These are phyloP conservation scores for Microbotryum intermedium DNA, from an alignment of 1,284 basidiomycete species.

Conservation along the genomic window DNA sequence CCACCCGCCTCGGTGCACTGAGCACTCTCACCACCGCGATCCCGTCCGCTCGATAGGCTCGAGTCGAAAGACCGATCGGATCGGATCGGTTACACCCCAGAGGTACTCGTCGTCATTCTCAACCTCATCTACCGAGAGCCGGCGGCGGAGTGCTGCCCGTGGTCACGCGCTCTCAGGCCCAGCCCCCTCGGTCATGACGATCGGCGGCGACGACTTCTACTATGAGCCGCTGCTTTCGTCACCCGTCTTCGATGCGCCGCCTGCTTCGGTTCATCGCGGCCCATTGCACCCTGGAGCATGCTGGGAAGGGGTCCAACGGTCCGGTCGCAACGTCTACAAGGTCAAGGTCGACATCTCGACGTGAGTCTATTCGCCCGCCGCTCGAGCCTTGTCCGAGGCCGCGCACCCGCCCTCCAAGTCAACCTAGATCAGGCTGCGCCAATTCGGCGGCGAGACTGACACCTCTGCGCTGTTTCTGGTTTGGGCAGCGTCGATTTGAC, in stretches of 20 bases:
- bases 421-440: not conserved
- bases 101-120: too few species aligned
- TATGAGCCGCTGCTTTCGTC: conserved; percentile 7
- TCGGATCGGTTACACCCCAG: too few species aligned
- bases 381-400: not conserved
- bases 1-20: too few species aligned
- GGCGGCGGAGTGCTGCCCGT: too few species aligned
- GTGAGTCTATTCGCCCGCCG: conserved; percentile 38
- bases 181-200: too few species aligned
- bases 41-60: too few species aligned
- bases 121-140: too few species aligned
- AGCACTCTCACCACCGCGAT: too few species aligned
- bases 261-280: not conserved
- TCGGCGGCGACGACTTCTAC: too few species aligned
- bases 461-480: conserved; percentile 43
- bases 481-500: conserved; percentile 59
- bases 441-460: not conserved
- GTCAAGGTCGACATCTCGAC: conserved; percentile 72
- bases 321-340: conserved; percentile 70
- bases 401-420: conserved; percentile 8
- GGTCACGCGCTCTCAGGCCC: too few species aligned
- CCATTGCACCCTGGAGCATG: conserved; percentile 21
- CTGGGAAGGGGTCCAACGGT: conserved; percentile 21
- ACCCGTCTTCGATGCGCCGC: not conserved
- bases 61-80: too few species aligned